Conservation (phyloP, 1,284 basidiomycete species). For the Malassezia sp. region DNA sequence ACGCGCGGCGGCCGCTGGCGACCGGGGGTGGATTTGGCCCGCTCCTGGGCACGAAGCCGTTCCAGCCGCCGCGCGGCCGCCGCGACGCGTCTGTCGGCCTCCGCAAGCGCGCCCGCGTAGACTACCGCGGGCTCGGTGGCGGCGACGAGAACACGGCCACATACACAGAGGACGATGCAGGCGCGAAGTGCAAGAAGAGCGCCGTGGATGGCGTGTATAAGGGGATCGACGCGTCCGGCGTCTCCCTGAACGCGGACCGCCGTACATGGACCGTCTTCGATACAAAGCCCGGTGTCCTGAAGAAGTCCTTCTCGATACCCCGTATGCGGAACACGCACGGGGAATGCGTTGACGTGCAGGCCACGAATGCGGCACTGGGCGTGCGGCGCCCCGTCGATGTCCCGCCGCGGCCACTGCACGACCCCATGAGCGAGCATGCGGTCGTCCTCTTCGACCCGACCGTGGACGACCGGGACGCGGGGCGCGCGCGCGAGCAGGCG, state of each 20-base stretch:
- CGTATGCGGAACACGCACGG: constrained; percentile 69
- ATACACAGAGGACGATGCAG: constrained; percentile 11
- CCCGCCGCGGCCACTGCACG: constrained; percentile 79
- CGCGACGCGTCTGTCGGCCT: constrained; percentile 19
- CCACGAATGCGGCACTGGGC: constrained; percentile 69
- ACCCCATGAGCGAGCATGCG: constrained; percentile 94
- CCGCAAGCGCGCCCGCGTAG: constrained; percentile 34
- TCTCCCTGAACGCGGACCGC: constrained; percentile 37
- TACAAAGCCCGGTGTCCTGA: constrained; percentile 31
- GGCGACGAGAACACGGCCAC: constrained; percentile 21
- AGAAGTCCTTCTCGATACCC: constrained; percentile 65
- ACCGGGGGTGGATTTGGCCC: constrained; percentile 34
- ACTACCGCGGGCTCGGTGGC: constrained; percentile 38
- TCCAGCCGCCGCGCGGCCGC: constrained; percentile 32
- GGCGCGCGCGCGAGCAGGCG: constrained; percentile 24
- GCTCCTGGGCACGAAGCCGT: constrained; percentile 34
- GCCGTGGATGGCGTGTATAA: constrained; percentile 40
- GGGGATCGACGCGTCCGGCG: constrained; percentile 37
- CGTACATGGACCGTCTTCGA: constrained; percentile 37
- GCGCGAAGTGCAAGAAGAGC: constrained; percentile 17
- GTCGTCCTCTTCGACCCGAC: constrained; percentile 97
- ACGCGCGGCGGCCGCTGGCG: constrained; percentile 12
- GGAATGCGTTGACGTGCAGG: constrained; percentile 56
- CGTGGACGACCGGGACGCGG: constrained; percentile 56
- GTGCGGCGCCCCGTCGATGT: constrained; percentile 71